phyloP scores from a whole-genome alignment of 306 rosid species.

The Parietaria judaica region DNA sequence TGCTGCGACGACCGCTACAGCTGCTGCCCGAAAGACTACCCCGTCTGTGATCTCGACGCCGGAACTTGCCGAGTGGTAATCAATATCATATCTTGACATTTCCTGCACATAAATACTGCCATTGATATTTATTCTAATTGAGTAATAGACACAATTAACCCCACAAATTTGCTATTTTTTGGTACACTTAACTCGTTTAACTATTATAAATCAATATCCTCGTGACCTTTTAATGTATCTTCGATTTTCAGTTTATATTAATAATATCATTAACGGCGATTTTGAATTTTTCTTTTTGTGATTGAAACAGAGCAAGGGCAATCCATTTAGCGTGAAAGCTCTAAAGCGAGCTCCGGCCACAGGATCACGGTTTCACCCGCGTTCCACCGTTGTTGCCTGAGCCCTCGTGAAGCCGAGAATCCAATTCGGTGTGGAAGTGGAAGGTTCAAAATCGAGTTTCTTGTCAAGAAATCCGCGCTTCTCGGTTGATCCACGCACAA shows the following conservation, averaged over 20 bases:
- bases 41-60: constrained; percentile 50
- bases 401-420: neutral
- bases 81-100: neutral
- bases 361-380: constrained; percentile 9
- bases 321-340: constrained; percentile 46
- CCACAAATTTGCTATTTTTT: no score
- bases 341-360: constrained; percentile 47
- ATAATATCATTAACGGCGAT: no score
- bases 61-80: constrained; percentile 65
- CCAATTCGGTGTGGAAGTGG: neutral
- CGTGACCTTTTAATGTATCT: no score
- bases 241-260: no score
- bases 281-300: neutral
- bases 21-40: constrained; percentile 79
- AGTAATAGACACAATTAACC: no score
- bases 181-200: no score
- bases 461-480: no score
- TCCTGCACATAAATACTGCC: no score
- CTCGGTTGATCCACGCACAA: no score
- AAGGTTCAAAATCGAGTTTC: neutral
- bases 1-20: constrained; percentile 69
- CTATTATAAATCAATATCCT: no score
- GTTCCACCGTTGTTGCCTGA: constrained; percentile 11
- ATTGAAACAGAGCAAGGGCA: constrained; percentile 45
- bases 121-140: neutral